Evolutionary conservation across 805 yeast species (phyloP), one percentile per base, ranked within the genome.

Genomic region (Saccharomycopsis guyanensis): DNA sequence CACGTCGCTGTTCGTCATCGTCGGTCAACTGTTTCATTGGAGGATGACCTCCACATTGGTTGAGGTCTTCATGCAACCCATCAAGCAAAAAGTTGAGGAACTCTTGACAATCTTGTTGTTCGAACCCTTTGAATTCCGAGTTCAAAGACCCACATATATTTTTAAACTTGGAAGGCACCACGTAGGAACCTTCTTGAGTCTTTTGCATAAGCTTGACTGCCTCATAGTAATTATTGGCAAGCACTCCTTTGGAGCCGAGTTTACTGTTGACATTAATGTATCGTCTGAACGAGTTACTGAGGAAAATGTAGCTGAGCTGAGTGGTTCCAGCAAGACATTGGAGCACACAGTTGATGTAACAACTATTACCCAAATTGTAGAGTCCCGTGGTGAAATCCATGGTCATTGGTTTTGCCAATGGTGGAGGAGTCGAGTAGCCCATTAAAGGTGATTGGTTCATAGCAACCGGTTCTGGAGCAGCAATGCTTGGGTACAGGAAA

Each of bases 331-430:
- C 71, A 31, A 91, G 60, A 61, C 96, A 86, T 64, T 89, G 97
- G n/a, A 89, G 62, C 2, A 84, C 72, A 54, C 95, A 83, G 63
- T 89, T 89, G 88, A 89, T 83, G 62, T 89, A 89, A 61, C 97
- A 89, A 0, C 95, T 84, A 57, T 91, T 91, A 2, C 96, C 96
- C 51, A 89, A 66, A 59, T 89, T 89, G 12, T 71, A 68, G 4
- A 89, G 67, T 0, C 97, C 97, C 0, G 88, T 78, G 16, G 78
- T 67, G 43, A 79, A 72, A 47, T 68, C 64, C 23, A 62, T 33
- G 23, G n/a, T 32, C 42, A 42, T 20, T 34, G 37, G 27, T 15
- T 37, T 16, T 7, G 23, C 15, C 23, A 20, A 5, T 10, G 29
- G 31, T 15, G 29, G 23, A 37, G 27, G 40, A 10, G 31, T n/a